Evolutionary conservation across 257 asterid genomes (phyloP).

Genomic region (Oldenlandia corymbosa): DNA sequence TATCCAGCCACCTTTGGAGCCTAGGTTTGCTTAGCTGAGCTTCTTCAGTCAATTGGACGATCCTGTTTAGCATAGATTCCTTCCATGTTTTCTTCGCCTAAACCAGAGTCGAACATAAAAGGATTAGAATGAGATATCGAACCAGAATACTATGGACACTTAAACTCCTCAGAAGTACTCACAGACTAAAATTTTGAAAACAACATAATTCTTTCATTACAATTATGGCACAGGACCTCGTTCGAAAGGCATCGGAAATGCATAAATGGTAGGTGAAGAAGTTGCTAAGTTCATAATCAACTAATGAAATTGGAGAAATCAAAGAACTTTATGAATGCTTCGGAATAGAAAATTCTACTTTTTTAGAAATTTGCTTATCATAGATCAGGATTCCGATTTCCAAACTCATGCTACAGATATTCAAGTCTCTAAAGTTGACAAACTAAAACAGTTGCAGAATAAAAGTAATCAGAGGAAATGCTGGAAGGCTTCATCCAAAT

Average conservation of each 20-base stretch:
- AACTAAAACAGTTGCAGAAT: background rate
- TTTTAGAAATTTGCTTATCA: no score
- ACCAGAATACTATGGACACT: background rate
- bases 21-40: slow-evolving; percentile 96
- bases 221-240: background rate
- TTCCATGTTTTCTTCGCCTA: slow-evolving; percentile 96
- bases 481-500: background rate
- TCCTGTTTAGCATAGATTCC: slow-evolving; percentile 85
- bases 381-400: no score
- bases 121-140: background rate
- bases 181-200: background rate
- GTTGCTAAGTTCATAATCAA: background rate
- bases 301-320: background rate
- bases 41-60: slow-evolving; percentile 92
- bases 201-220: background rate
- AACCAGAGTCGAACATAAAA: slow-evolving; percentile 13
- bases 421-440: background rate
- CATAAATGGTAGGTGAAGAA: background rate
- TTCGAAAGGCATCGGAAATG: background rate
- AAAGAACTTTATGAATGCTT: no score
- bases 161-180: background rate
- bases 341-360: no score
- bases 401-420: no score
- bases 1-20: slow-evolving; percentile 98
- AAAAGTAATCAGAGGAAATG: background rate